Conservation (phyloP, 2,329 filamentous ascomycete genomes). For the Arthroderma sp. region DNA sequence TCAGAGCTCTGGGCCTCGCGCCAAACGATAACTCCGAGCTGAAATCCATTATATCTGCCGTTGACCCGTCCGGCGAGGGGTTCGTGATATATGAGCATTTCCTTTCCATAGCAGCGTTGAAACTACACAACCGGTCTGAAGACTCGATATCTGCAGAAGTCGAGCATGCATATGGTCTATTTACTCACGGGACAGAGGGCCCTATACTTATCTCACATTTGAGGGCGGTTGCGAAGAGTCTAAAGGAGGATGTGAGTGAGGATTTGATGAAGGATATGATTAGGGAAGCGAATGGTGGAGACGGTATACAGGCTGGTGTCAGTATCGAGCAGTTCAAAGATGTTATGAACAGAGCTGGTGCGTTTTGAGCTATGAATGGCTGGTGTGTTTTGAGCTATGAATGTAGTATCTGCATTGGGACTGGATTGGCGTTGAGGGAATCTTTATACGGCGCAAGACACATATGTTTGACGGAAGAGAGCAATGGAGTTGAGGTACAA, state of each 20-base stretch:
- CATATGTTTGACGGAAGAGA: neutral
- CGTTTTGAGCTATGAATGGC: no score
- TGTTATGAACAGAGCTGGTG: conserved; percentile 73
- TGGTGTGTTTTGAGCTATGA: conserved; percentile 57
- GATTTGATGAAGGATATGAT: conserved; percentile 87
- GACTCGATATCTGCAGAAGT: conserved; percentile 56
- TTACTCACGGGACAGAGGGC: conserved; percentile 48
- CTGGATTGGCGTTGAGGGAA: neutral
- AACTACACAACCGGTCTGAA: conserved; percentile 51
- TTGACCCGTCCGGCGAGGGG: conserved; percentile 73
- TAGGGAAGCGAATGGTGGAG: conserved; percentile 77
- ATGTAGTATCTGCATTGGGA: neutral
- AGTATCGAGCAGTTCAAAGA: conserved; percentile 68
- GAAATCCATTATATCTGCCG: conserved; percentile 60
- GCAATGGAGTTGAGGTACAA: neutral
- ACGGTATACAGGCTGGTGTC: conserved; percentile 58
- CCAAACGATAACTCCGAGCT: conserved; percentile 55
- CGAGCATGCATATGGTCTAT: conserved; percentile 69
- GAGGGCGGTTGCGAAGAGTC: conserved; percentile 60
- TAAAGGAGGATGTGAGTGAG: conserved; percentile 77
- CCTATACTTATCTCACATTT: conserved; percentile 74
- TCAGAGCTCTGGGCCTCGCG: conserved; percentile 62
- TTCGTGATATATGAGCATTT: conserved; percentile 70
- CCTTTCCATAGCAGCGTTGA: conserved; percentile 75
- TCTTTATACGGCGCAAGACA: neutral